phyloP scores from a whole-genome alignment of 2,329 filamentous ascomycete genomes.

The Pestalotiopsis sp. region DNA sequence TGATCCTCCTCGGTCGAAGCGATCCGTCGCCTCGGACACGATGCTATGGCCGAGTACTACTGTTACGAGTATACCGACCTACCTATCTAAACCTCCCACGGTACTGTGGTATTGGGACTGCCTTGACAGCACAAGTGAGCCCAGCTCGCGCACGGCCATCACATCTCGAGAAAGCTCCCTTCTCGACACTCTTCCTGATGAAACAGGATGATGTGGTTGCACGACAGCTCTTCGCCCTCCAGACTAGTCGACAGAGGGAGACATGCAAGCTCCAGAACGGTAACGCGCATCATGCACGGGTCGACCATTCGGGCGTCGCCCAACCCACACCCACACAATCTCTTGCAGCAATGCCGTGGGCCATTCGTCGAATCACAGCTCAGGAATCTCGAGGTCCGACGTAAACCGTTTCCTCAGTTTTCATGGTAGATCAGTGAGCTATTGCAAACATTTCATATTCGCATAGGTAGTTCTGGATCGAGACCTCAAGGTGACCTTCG shows the following conservation, averaged over 20 bases:
- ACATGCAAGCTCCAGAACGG: not conserved
- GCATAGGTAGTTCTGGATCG: not conserved
- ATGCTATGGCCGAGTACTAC: not conserved
- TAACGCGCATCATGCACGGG: not conserved
- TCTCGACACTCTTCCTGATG: not conserved
- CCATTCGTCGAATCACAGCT: not conserved
- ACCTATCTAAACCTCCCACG: not conserved
- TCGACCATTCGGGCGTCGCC: slow-evolving; percentile 8
- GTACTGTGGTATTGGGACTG: no score
- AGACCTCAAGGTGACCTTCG: not conserved
- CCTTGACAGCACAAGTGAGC: not conserved
- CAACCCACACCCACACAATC: not conserved
- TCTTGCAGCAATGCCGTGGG: slow-evolving; percentile 1
- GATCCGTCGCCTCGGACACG: not conserved
- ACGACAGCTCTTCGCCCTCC: slow-evolving; percentile 3
- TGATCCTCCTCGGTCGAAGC: not conserved
- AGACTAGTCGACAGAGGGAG: not conserved
- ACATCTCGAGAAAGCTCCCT: not conserved
- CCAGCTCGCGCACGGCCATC: not conserved
- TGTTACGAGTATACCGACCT: not conserved
- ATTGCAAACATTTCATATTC: not conserved
- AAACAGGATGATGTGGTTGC: slow-evolving; percentile 9
- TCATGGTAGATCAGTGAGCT: not conserved
- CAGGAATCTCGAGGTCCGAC: slow-evolving; percentile 7
- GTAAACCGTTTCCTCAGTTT: not conserved